Conservation (phyloP, 1,139 yeast genomes). For the Geotrichum phurueaensis region DNA sequence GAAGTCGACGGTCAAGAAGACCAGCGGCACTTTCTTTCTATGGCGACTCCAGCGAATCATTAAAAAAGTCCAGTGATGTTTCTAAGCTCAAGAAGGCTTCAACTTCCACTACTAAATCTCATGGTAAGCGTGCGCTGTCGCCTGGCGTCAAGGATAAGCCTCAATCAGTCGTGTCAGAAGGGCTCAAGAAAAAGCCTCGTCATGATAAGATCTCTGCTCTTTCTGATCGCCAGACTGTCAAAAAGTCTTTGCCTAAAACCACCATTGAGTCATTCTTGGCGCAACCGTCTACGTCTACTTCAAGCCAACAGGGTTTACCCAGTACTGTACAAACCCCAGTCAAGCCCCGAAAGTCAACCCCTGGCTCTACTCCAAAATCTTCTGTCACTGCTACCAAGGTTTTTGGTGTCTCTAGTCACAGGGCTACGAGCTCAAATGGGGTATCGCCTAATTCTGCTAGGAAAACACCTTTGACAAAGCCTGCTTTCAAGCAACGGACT, state of each 20-base stretch:
- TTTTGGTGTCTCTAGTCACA: neutral
- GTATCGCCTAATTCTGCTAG: neutral
- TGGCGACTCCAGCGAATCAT: conserved; percentile 6
- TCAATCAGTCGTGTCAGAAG: neutral
- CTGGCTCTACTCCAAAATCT: neutral
- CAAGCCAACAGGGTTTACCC: neutral
- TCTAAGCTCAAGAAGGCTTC: neutral
- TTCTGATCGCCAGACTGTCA: neutral
- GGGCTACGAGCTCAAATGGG: neutral
- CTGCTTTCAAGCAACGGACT: neutral
- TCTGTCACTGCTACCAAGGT: neutral
- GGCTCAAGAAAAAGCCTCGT: neutral
- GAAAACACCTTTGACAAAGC: neutral
- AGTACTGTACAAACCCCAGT: neutral
- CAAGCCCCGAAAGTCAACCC: neutral
- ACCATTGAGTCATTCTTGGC: neutral
- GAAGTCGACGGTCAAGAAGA: neutral
- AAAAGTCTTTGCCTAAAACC: neutral
- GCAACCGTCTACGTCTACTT: neutral
- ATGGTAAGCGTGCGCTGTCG: neutral
- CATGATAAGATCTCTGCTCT: neutral
- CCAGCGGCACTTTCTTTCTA: neutral
- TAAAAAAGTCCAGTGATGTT: neutral
- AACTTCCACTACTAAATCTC: neutral
- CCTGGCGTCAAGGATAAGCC: neutral